Base-by-base conservation (phyloP, 192 early-diverging fungal genomes). In the Chytriomyces confervae region DNA sequence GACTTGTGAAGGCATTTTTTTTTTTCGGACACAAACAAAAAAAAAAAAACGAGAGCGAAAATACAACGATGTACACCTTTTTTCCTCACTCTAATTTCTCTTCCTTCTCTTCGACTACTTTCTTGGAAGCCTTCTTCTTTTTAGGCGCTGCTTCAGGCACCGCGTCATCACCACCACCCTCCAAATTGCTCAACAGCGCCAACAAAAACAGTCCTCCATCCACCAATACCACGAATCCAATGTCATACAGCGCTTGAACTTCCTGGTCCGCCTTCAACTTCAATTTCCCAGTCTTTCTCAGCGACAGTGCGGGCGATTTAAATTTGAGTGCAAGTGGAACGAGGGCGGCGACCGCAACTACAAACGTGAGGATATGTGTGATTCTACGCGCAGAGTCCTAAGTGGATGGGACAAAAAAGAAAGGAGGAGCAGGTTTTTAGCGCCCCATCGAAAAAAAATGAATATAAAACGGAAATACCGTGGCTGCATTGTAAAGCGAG, bases 1-100 rank as follows among this genome's bases (percentile, higher is more conserved):
- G 86, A 89, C 50, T 20, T 77, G 11, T 77, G 57, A 69, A n/a
- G 10, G 5, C 3, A 6, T 48, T 62, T 13, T 62, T 60, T 60
- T 60, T n/a, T n/a, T n/a, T 60, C 13, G 24, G 24, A 57, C n/a
- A 1, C 27, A 66, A 44, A n/a, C 9, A 13, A 72, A 23, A 0
- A 20, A 23, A 66, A 66, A 66, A 66, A 66, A 66, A 66, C 1
- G 24, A 66, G 16, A 66, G 24, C 23, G 36, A 66, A 20, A 16
- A 66, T 66, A 20, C 23, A 20, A 23, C 29, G 23, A 29, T 20
- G 13, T 23, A 6, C 11, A 69, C 13, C 16, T 9, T 68, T 47
- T 6, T 46, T 68, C 46, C 8, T 68, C 8, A 48, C 13, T 65
- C n/a, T 65, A 29, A 13, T 13, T 65, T 65, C 29, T 27, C 63